phyloP scores from a whole-genome alignment of 2,329 filamentous ascomycete genomes.

The Colletotrichum nymphaeae region DNA sequence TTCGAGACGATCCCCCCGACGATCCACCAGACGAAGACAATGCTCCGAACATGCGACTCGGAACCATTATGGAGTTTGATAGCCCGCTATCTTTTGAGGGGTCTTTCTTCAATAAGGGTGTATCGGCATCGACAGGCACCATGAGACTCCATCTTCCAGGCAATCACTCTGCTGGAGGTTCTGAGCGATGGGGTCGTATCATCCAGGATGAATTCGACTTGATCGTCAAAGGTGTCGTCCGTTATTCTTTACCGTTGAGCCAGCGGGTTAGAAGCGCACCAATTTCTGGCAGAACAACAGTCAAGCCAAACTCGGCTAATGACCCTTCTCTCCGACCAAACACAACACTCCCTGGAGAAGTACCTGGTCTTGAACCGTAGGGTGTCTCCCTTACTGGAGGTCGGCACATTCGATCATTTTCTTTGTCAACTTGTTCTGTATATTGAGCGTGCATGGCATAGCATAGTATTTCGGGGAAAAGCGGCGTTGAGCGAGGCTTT shows the following conservation, averaged over 20 bases:
- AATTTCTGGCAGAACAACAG: conserved; percentile 68
- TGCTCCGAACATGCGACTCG: conserved; percentile 90
- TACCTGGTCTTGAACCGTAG: conserved; percentile 21
- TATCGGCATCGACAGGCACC: conserved; percentile 81
- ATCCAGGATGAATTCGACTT: conserved; percentile 93
- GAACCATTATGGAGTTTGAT: conserved; percentile 87
- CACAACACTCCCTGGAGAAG: conserved; percentile 44
- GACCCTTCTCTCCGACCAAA: conserved; percentile 57
- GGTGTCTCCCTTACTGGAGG: not conserved
- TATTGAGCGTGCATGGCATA: conserved; percentile 51
- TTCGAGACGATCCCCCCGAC: conserved; percentile 48
- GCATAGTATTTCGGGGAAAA: conserved; percentile 36
- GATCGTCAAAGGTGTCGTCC: conserved; percentile 89
- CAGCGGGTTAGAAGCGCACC: conserved; percentile 69
- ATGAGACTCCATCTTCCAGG: conserved; percentile 86
- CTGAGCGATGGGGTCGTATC: conserved; percentile 89
- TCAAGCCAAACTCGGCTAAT: conserved; percentile 72
- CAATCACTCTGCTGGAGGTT: conserved; percentile 88
- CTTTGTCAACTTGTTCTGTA: conserved; percentile 45
- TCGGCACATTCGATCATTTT: conserved; percentile 37
- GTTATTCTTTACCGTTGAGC: conserved; percentile 78
- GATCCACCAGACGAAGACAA: conserved; percentile 75
- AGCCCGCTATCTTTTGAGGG: conserved; percentile 90
- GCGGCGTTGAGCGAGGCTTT: conserved; percentile 31
- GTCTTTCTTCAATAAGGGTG: conserved; percentile 82